phyloP scores from a whole-genome alignment of 78 protist species.

The Pigoraptor vietnamica region DNA sequence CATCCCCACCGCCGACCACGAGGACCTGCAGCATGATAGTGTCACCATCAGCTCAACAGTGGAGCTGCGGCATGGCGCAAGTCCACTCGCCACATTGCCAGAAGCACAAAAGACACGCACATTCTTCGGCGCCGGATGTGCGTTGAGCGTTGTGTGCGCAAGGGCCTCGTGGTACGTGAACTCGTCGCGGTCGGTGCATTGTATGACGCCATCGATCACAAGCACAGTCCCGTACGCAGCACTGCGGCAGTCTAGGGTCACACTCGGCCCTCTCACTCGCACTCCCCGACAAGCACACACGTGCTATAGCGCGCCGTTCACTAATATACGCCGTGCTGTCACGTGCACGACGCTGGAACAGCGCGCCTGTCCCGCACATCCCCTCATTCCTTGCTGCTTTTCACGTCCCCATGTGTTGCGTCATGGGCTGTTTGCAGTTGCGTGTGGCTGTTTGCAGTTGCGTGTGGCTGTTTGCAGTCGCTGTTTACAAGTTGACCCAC shows the following conservation, averaged over 20 bases:
- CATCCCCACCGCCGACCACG: conserved; percentile 98
- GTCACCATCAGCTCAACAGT: neutral
- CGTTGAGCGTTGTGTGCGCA: conserved; percentile 80
- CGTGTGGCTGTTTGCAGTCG: neutral
- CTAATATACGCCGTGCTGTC: neutral
- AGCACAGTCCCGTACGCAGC: conserved; percentile 83
- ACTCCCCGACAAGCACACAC: neutral
- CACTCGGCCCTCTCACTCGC: neutral
- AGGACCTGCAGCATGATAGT: conserved; percentile 73
- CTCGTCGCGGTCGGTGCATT: conserved; percentile 91
- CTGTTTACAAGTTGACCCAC: neutral
- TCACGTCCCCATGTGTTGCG: too few relatives aligned
- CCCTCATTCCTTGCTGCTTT: too few relatives aligned
- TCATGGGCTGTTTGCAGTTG: neutral
- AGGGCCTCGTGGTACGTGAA: conserved; percentile 95
- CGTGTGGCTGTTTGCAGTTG: neutral
- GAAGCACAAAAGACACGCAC: conserved; percentile 17
- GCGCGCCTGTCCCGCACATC: too few relatives aligned
- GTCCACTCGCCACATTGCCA: neutral
- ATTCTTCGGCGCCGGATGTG: conserved; percentile 79
- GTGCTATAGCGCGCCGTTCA: neutral
- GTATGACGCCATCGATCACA: conserved; percentile 91
- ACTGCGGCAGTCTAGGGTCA: neutral
- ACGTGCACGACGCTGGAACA: neutral
- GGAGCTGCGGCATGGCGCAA: neutral